phyloP scores from a whole-genome alignment of 805 yeast species.

The Candida tammaniensis region DNA sequence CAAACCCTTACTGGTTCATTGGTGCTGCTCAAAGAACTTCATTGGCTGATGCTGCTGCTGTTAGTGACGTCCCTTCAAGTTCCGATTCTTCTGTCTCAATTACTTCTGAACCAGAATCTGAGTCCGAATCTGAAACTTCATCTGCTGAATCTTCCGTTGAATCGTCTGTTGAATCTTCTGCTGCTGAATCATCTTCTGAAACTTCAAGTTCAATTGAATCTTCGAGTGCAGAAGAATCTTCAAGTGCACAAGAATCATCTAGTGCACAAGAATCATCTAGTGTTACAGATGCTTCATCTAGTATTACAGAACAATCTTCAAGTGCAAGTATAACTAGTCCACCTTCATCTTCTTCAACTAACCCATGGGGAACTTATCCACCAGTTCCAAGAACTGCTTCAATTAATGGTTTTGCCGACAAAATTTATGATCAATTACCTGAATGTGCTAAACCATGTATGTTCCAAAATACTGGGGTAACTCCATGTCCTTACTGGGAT shows the following conservation, averaged over 20 bases:
- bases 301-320: slow-evolving; percentile 1
- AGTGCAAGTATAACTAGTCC: slow-evolving; percentile 4
- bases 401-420: slow-evolving; percentile 49
- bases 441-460: slow-evolving; percentile 42
- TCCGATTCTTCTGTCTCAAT: slow-evolving; percentile 7
- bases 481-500: slow-evolving; percentile 47
- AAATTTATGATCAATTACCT: slow-evolving; percentile 35
- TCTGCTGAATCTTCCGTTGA: slow-evolving; percentile 2
- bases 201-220: background rate
- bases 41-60: slow-evolving; percentile 27
- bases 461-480: slow-evolving; percentile 27
- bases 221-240: background rate
- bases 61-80: slow-evolving; percentile 6
- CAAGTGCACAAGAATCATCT: background rate
- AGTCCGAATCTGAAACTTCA: slow-evolving; percentile 4
- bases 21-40: slow-evolving; percentile 23
- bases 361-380: slow-evolving; percentile 41
- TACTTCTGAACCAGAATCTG: slow-evolving; percentile 3
- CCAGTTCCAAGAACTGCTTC: slow-evolving; percentile 44
- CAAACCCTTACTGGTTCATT: slow-evolving; percentile 37
- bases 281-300: background rate
- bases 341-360: slow-evolving; percentile 7
- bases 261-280: background rate
- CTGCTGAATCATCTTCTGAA: slow-evolving; percentile 3
- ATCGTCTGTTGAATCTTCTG: background rate